Evolutionary conservation across 179 eudicot species (phyloP).

Genomic region (Sideroxylon spinosum): DNA sequence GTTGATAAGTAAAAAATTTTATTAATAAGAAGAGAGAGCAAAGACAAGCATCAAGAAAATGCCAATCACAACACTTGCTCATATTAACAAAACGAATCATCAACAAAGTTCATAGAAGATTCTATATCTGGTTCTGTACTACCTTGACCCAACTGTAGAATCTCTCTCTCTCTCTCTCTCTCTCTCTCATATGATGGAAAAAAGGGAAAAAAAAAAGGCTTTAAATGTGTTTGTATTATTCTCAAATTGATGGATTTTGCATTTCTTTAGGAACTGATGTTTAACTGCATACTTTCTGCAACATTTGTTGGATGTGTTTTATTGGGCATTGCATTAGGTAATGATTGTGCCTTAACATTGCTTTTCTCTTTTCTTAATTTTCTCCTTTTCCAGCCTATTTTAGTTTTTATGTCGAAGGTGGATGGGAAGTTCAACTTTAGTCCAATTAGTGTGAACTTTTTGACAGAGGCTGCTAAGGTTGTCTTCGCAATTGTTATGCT

Average conservation of each 20-base stretch:
- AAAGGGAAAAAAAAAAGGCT: neutral
- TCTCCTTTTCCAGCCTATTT: constrained; percentile 67
- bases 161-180: neutral
- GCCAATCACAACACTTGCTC: too few relatives aligned
- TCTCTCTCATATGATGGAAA: neutral
- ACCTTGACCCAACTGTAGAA: too few relatives aligned
- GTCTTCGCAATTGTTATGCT: constrained; percentile 91
- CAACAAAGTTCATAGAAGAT: too few relatives aligned
- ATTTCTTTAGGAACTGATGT: neutral
- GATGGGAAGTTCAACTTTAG: constrained; percentile 92
- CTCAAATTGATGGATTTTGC: neutral
- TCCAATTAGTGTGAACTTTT: constrained; percentile 91
- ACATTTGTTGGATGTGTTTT: neutral
- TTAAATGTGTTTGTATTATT: neutral
- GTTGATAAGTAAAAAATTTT: too few relatives aligned
- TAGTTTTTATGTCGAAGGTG: constrained; percentile 97
- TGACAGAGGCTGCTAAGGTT: constrained; percentile 82
- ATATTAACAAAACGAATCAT: too few relatives aligned
- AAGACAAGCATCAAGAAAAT: too few relatives aligned
- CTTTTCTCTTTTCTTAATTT: neutral
- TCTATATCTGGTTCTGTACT: too few relatives aligned
- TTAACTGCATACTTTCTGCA: neutral
- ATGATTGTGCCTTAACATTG: constrained; percentile 1
- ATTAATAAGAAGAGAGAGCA: too few relatives aligned
- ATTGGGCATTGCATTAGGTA: constrained; percentile 1